These are phyloP conservation scores for Diversispora epigaea DNA, from an alignment of 192 early-diverging fungal genomes.

Conservation along the genomic window DNA sequence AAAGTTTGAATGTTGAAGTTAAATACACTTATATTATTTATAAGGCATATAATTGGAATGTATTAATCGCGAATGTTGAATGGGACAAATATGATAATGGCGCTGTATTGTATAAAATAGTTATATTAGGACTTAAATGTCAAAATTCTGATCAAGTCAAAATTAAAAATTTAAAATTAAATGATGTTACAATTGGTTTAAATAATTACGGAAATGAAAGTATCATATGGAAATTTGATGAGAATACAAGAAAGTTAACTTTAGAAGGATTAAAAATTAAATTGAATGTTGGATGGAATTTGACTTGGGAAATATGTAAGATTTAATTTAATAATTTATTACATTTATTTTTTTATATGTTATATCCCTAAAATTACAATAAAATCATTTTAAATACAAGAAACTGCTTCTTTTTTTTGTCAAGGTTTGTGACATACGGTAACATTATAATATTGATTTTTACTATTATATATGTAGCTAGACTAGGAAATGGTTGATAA, in stretches of 20 bases:
- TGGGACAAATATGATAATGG: background rate
- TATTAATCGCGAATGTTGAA: background rate
- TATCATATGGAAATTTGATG: background rate
- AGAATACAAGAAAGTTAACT: background rate
- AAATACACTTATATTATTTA: slow-evolving; percentile 14
- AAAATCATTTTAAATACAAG: too few species aligned
- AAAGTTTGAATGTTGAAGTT: background rate
- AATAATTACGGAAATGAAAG: too few species aligned
- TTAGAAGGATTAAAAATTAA: background rate
- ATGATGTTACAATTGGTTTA: background rate
- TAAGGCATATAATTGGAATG: background rate
- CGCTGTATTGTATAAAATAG: background rate
- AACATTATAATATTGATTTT: too few species aligned
- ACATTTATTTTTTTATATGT: too few species aligned
- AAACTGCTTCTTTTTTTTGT: too few species aligned
- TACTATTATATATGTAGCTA: too few species aligned
- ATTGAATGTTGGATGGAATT: background rate
- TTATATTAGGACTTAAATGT: slow-evolving; percentile 1
- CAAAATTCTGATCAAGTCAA: background rate
- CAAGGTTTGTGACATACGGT: too few species aligned
- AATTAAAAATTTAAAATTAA: background rate
- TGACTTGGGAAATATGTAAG: background rate
- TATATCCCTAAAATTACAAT: too few species aligned
- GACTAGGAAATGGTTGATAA: too few species aligned
- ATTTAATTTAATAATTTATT: too few species aligned